Evolutionary conservation across 2,329 filamentous ascomycete species (phyloP).

Genomic region (Westerdykella ornata): DNA sequence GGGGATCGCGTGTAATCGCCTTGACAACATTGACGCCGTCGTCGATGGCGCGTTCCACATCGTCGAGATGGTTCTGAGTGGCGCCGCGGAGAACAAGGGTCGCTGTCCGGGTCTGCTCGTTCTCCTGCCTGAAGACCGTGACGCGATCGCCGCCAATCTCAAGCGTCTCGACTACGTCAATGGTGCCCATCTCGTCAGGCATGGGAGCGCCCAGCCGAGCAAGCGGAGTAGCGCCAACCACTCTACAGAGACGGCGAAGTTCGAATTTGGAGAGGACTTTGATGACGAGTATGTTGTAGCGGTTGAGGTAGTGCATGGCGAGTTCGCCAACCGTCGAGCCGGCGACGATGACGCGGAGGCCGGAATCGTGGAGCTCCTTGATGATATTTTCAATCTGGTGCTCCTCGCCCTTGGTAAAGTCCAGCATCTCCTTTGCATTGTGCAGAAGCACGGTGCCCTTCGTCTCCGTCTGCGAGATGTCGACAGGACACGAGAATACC

Average conservation of each 20-base stretch:
- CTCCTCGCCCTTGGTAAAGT: constrained; percentile 97
- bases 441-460: constrained; percentile 96
- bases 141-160: constrained; percentile 98
- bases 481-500: constrained; percentile 93
- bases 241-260: constrained; percentile 85
- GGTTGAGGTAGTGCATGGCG: constrained; percentile 95
- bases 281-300: constrained; percentile 90
- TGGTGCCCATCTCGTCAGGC: constrained; percentile 97
- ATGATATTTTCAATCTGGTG: constrained; percentile 79
- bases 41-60: constrained; percentile 92
- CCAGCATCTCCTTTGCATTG: constrained; percentile 97
- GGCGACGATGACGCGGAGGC: constrained; percentile 83
- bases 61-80: constrained; percentile 96
- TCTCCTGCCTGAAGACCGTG: constrained; percentile 96
- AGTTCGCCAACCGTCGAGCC: constrained; percentile 93
- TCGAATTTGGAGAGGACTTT: constrained; percentile 98
- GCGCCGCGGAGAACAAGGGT: constrained; percentile 91
- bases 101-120: constrained; percentile 83
- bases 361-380: constrained; percentile 94
- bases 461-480: constrained; percentile 93
- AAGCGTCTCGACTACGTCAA: constrained; percentile 92
- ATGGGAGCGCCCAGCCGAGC: constrained; percentile 93
- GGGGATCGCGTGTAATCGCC: constrained; percentile 88
- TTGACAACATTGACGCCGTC: constrained; percentile 98
- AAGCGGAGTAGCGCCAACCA: constrained; percentile 93